Evolutionary conservation across 2,329 filamentous ascomycete species (phyloP).

Genomic region (Leptoxyphium fumago): DNA sequence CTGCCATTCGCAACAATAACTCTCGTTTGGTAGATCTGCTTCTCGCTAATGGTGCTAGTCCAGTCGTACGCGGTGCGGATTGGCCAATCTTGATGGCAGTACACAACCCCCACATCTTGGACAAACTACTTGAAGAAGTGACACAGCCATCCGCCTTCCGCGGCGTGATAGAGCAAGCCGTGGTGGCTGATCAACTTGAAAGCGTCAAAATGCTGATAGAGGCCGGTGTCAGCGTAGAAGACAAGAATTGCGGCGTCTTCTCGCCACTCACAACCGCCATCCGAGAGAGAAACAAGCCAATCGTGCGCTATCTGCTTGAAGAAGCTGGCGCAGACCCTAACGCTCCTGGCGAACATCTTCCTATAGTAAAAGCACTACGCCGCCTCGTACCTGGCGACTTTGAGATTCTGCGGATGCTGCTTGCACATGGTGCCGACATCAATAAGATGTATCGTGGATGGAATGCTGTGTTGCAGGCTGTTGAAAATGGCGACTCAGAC

Average conservation of each 20-base stretch:
- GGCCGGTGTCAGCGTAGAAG: conserved; percentile 53
- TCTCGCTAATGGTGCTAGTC: conserved; percentile 44
- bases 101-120: conserved; percentile 43
- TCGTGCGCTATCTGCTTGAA: conserved; percentile 46
- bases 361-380: conserved; percentile 54
- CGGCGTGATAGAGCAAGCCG: conserved; percentile 53
- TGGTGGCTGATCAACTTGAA: conserved; percentile 50
- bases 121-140: conserved; percentile 42
- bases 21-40: conserved; percentile 45
- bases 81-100: conserved; percentile 61
- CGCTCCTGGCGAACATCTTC: conserved; percentile 54
- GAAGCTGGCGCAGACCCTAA: conserved; percentile 51
- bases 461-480: conserved; percentile 50
- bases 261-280: conserved; percentile 53
- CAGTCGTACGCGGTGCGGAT: conserved; percentile 48
- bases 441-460: conserved; percentile 54
- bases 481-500: conserved; percentile 46
- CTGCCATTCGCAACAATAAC: conserved; percentile 47
- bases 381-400: conserved; percentile 41
- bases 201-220: conserved; percentile 50
- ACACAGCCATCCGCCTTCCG: conserved; percentile 47
- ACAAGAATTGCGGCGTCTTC: conserved; percentile 60
- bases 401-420: conserved; percentile 47
- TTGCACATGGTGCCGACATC: conserved; percentile 49
- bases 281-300: conserved; percentile 46